phyloP scores from a whole-genome alignment of 805 yeast genomes.

The Candida loeiensis region DNA sequence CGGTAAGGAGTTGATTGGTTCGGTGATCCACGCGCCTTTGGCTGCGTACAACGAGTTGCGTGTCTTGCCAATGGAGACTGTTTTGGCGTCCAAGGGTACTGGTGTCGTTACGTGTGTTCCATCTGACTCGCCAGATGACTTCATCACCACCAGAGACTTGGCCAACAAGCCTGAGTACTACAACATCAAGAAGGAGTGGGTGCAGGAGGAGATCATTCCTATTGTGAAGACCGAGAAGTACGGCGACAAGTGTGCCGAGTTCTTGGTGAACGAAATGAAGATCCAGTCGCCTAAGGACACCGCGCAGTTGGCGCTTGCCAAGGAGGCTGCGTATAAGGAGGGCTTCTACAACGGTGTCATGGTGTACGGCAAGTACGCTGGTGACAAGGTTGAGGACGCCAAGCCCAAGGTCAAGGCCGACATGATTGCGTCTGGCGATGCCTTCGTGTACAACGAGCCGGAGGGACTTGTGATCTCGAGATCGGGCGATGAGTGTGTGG shows the following conservation, averaged over 20 bases:
- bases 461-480: constrained; percentile 87
- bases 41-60: constrained; percentile 67
- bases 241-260: constrained; percentile 86
- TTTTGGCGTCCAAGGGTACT: constrained; percentile 92
- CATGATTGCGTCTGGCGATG: constrained; percentile 69
- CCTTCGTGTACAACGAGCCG: constrained; percentile 92
- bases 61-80: constrained; percentile 96
- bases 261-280: constrained; percentile 77
- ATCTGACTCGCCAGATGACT: constrained; percentile 98
- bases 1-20: constrained; percentile 79
- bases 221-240: constrained; percentile 78
- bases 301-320: constrained; percentile 83
- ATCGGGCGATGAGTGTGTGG: constrained; percentile 95
- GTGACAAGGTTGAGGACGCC: constrained; percentile 87
- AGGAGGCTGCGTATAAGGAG: constrained; percentile 93
- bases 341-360: constrained; percentile 89
- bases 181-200: constrained; percentile 84
- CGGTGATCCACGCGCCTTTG: constrained; percentile 82
- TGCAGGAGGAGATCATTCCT: constrained; percentile 64
- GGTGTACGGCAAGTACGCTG: constrained; percentile 76
- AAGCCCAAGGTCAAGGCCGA: constrained; percentile 84
- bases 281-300: constrained; percentile 93
- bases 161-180: constrained; percentile 88
- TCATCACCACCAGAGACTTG: constrained; percentile 77
- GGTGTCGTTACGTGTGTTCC: constrained; percentile 99